phyloP scores from a whole-genome alignment of 148 eudicot species.

The Oxyria digyna region DNA sequence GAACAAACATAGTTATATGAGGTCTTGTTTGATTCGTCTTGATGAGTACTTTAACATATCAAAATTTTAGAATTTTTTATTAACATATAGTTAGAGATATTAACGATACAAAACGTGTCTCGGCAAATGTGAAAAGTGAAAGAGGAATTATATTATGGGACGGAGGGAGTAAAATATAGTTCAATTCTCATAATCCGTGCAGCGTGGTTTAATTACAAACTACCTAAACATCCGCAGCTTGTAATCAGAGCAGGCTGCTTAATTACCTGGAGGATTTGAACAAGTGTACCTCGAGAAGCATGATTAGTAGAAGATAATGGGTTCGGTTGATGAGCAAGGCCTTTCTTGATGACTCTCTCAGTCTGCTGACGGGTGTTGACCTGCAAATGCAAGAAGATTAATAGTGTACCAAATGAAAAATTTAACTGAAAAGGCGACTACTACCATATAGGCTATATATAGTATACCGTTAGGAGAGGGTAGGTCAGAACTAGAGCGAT shows the following conservation, averaged over 20 bases:
- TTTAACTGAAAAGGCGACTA: neutral
- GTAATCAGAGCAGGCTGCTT: neutral
- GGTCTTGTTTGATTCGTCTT: no score
- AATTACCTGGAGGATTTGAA: slow-evolving; percentile 44
- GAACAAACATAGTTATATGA: no score
- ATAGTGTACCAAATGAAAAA: neutral
- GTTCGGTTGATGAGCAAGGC: slow-evolving; percentile 13
- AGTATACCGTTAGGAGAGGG: slow-evolving; percentile 75
- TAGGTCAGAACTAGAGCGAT: slow-evolving; percentile 82
- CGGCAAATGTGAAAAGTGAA: no score
- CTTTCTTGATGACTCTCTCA: slow-evolving; percentile 49
- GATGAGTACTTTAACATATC: no score
- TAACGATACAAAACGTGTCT: no score
- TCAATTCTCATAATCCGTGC: neutral
- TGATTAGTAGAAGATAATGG: slow-evolving; percentile 12
- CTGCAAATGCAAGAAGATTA: slow-evolving; percentile 18
- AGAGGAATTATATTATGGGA: no score
- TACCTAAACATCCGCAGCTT: no score
- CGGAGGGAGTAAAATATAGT: no score
- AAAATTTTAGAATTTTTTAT: no score
- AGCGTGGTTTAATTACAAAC: no score
- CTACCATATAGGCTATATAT: neutral
- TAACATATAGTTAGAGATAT: no score
- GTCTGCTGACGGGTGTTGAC: slow-evolving; percentile 76
- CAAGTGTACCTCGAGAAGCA: slow-evolving; percentile 37